Evolutionary conservation across 2,329 filamentous ascomycete genomes (phyloP), one percentile per base, ranked within the genome.

Genomic region (Cladobotryum mycophilum): DNA sequence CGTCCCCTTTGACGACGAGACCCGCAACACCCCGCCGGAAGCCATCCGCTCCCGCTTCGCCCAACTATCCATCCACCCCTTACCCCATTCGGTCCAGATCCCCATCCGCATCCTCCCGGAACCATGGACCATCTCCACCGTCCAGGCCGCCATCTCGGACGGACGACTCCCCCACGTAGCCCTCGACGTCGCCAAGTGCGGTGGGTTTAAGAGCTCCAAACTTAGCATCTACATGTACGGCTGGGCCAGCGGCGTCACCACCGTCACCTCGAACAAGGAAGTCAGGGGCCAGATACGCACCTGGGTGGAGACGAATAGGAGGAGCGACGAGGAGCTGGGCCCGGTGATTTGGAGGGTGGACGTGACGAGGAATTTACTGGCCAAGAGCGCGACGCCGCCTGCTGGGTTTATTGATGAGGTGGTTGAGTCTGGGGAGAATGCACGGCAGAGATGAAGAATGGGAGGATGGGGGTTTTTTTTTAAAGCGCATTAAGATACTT

Each of bases 211-310:
- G 52, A 64, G 61, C 52, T 63, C 67, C 41, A 70, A 70, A 56
- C 59, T 69, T 15, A 67, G 66, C 34, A 67, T 70, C 20, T 70
- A 69, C 53, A 61, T 71, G 59, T 65, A 71, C 22, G 70, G 69
- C 4, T 72, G 70, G 70, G 63, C 59, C 14, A 58, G 55, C 12
- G 61, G 61, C 8, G 40, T 65, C 2, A 61, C 61, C 17, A 72
- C 69, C 1, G 42, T 72, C 2, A 72, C 70, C 6, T 70, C 68
- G 5, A 72, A 72, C 48, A 70, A 69, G 56, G 70, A 73, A 56
- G 62, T 70, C 9, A 55, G 61, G n/a, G 64, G 63, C 9, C 66
- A 69, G 48, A 59, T 69, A 5, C 55, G 59, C 20, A 68, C 65
- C 7, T 67, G 65, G 61, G 56, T 70, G 5, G 66, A 70, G 48